Conservation (phyloP, 495 filamentous ascomycete species). For the Hypomontagnella submonticulosa region DNA sequence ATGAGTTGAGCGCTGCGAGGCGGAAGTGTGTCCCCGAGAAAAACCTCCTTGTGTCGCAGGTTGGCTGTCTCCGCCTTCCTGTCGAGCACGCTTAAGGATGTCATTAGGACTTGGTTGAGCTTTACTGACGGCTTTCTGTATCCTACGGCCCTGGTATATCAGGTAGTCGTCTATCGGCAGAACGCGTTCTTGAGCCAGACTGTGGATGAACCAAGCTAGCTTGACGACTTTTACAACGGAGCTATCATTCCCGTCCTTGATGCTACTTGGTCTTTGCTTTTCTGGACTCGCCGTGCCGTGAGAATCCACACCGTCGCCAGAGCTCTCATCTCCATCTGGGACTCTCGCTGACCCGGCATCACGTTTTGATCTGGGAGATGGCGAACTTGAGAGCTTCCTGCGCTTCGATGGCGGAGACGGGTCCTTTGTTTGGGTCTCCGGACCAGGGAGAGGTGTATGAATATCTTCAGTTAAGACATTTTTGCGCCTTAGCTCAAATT, state of each 20-base stretch:
- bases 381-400: conserved; percentile 42
- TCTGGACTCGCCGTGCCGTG: not conserved
- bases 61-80: conserved; percentile 41
- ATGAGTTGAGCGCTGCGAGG: conserved; percentile 29
- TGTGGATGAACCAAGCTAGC: conserved; percentile 78
- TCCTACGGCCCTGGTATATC: conserved; percentile 70
- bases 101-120: conserved; percentile 36
- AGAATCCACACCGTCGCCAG: not conserved
- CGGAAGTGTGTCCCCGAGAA: conserved; percentile 4
- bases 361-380: not conserved
- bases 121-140: conserved; percentile 24
- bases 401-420: conserved; percentile 45
- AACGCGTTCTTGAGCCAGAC: conserved; percentile 60
- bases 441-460: conserved; percentile 25
- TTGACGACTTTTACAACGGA: conserved; percentile 74
- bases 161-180: conserved; percentile 71
- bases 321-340: conserved; percentile 7
- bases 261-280: conserved; percentile 29
- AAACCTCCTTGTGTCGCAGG: not conserved
- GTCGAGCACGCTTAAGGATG: conserved; percentile 49
- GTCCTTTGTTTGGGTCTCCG: conserved; percentile 2
- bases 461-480: conserved; percentile 71
- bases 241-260: conserved; percentile 15
- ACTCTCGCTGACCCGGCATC: not conserved
- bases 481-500: conserved; percentile 77